These are phyloP conservation scores for Pythium aphanidermatum DNA, from an alignment of 352 stramenopile species.

Conservation along the genomic window DNA sequence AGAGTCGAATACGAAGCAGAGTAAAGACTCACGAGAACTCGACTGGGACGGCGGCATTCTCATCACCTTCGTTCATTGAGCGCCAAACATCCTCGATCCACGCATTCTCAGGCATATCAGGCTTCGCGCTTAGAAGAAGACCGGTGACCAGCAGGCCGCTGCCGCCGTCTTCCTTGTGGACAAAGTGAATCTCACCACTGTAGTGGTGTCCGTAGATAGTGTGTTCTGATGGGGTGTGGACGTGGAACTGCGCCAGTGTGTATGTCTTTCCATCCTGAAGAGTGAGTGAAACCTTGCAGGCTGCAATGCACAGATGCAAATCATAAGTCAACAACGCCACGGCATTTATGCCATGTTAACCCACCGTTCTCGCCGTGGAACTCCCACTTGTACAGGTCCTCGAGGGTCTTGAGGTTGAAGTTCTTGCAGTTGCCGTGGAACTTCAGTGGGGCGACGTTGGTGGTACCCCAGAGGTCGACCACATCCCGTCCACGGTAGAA, in stretches of 20 bases:
- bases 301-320: too few species aligned
- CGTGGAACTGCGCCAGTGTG: constrained; percentile 52
- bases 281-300: constrained; percentile 44
- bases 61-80: constrained; percentile 27
- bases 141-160: constrained; percentile 35
- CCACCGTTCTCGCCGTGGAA: constrained; percentile 31
- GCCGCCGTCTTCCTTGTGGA: constrained; percentile 34
- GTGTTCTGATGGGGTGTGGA: constrained; percentile 54
- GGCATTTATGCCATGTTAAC: too few species aligned
- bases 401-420: constrained; percentile 52
- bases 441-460: constrained; percentile 34
- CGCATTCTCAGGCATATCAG: constrained; percentile 23
- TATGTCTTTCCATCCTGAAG: constrained; percentile 39
- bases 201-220: constrained; percentile 40
- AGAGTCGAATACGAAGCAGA: too few species aligned
- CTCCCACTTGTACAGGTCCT: constrained; percentile 62
- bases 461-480: constrained; percentile 39
- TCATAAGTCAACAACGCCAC: too few species aligned
- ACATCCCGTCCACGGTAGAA: constrained; percentile 27
- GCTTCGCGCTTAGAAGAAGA: constrained; percentile 38
- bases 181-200: constrained; percentile 54
- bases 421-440: constrained; percentile 40
- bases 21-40: constrained; percentile 28
- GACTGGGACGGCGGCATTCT: constrained; percentile 18
- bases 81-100: constrained; percentile 46